These are phyloP conservation scores for Rhexocercosporidium sp. DNA, from an alignment of 2,329 filamentous ascomycete genomes.

Conservation along the genomic window DNA sequence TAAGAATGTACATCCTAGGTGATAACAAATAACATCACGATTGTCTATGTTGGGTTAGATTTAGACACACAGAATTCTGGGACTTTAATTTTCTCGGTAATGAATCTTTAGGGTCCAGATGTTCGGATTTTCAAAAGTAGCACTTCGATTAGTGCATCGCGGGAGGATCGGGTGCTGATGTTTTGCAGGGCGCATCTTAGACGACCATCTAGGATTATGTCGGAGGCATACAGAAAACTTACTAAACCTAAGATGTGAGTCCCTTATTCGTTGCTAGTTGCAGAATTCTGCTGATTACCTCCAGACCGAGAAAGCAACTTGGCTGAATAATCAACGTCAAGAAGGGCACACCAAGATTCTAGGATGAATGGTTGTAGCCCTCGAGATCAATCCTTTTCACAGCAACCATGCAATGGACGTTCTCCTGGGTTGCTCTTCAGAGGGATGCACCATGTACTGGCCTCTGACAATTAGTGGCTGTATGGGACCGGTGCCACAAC, in stretches of 20 bases:
- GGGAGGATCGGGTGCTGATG: not conserved
- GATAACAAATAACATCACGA: slow-evolving; percentile 41
- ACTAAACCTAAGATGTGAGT: slow-evolving; percentile 21
- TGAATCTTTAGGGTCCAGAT: slow-evolving; percentile 66
- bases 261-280: not conserved
- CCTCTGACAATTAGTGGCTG: slow-evolving; percentile 47
- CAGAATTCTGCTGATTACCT: slow-evolving; percentile 7
- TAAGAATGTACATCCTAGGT: slow-evolving; percentile 58
- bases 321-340: slow-evolving; percentile 24
- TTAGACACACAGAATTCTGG: slow-evolving; percentile 60
- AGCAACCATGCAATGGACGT: slow-evolving; percentile 50
- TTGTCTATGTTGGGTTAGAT: slow-evolving; percentile 61
- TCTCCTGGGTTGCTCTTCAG: not conserved
- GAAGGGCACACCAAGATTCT: slow-evolving; percentile 28
- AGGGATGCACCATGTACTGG: not conserved
- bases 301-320: slow-evolving; percentile 26
- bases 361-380: slow-evolving; percentile 66
- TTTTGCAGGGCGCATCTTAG: slow-evolving; percentile 43
- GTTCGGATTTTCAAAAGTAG: slow-evolving; percentile 54
- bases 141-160: slow-evolving; percentile 7
- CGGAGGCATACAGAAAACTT: slow-evolving; percentile 14
- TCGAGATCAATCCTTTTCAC: slow-evolving; percentile 63
- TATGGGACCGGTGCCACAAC: slow-evolving; percentile 62
- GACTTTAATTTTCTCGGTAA: slow-evolving; percentile 59
- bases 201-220: slow-evolving; percentile 43